A percentile compares a stretch with the other conserved stretches of the same genome.
phyloP scores from a whole-genome alignment of 331 rosid species.

The Cydonia oblonga region DNA sequence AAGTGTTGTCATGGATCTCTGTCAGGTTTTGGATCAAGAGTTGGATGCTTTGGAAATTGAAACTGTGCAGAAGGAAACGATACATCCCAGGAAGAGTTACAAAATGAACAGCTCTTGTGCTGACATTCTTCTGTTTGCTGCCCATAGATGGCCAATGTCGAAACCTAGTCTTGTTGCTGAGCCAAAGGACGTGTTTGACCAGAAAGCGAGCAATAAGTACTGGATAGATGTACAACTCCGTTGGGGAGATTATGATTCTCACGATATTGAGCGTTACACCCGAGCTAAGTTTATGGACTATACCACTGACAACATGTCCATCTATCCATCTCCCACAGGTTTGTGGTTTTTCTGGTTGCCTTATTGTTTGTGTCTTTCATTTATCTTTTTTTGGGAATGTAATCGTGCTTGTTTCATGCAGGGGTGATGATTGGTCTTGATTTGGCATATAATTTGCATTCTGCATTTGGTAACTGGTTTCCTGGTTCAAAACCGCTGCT shows the following conservation, averaged over 20 bases:
- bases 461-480: slow-evolving; percentile 99
- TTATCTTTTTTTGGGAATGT: background rate
- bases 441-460: slow-evolving; percentile 89
- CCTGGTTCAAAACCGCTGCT: slow-evolving; percentile 96
- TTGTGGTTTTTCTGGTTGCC: background rate
- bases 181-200: slow-evolving; percentile 97
- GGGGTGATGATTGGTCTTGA: slow-evolving; percentile 98
- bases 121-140: slow-evolving; percentile 92
- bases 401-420: slow-evolving; percentile 24
- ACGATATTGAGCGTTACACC: slow-evolving; percentile 95
- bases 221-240: slow-evolving; percentile 98
- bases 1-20: slow-evolving; percentile 99
- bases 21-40: slow-evolving; percentile 99
- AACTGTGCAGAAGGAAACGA: slow-evolving; percentile 97
- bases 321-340: slow-evolving; percentile 99
- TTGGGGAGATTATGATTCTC: slow-evolving; percentile 99
- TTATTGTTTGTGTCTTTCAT: background rate
- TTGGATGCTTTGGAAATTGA: slow-evolving; percentile 97
- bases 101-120: slow-evolving; percentile 99
- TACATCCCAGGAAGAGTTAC: slow-evolving; percentile 97
- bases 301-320: slow-evolving; percentile 97
- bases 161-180: slow-evolving; percentile 99
- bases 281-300: slow-evolving; percentile 98
- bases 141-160: slow-evolving; percentile 99
- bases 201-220: slow-evolving; percentile 94